phyloP scores from a whole-genome alignment of 169 alveolate genomes.

The Cryptosporidium viatorum region DNA sequence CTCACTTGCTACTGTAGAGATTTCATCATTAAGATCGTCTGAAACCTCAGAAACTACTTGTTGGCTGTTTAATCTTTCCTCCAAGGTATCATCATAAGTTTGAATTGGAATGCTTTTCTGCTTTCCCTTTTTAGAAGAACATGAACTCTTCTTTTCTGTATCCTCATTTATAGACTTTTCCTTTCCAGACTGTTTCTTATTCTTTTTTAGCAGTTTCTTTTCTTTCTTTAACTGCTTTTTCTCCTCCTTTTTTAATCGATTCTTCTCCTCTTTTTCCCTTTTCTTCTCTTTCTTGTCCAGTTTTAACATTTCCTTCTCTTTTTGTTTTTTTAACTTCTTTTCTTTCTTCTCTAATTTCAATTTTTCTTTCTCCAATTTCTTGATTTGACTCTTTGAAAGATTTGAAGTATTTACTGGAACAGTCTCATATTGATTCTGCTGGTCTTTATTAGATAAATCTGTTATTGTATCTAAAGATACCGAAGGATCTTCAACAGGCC shows the following conservation, averaged over 20 bases:
- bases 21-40: background rate
- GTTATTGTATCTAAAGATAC: background rate
- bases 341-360: background rate
- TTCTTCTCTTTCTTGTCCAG: background rate
- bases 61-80: background rate
- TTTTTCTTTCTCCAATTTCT: background rate
- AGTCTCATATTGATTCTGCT: background rate
- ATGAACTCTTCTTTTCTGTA: background rate
- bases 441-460: background rate
- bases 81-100: background rate
- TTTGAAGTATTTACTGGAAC: background rate
- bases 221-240: background rate
- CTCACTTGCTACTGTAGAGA: conserved; percentile 9
- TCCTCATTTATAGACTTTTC: background rate
- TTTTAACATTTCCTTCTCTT: background rate
- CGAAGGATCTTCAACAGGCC: background rate
- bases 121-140: background rate
- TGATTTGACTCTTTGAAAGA: background rate
- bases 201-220: too few species aligned
- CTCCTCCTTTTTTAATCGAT: background rate
- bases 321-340: background rate
- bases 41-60: background rate
- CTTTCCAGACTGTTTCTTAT: too few species aligned
- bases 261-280: background rate
- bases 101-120: background rate